Evolutionary conservation across 306 rosid species (phyloP).

Genomic region (Boehmeria nivea): DNA sequence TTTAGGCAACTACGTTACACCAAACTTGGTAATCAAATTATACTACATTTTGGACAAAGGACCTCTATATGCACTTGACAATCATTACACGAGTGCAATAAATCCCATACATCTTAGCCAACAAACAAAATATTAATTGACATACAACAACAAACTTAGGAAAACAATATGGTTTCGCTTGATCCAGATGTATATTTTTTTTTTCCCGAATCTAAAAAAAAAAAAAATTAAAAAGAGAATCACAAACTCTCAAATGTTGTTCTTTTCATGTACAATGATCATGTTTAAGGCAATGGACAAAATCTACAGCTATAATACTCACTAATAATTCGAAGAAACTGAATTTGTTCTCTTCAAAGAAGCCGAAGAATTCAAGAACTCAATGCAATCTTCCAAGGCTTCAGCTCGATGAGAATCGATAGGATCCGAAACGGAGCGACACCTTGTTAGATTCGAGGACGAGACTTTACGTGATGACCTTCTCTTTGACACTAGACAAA

Average conservation of each 20-base stretch:
- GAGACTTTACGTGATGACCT: slow-evolving; percentile 65
- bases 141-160: too few relatives aligned
- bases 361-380: slow-evolving; percentile 82
- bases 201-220: too few relatives aligned
- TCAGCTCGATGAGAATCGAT: slow-evolving; percentile 74
- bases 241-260: neutral
- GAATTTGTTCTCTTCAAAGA: slow-evolving; percentile 58
- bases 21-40: neutral
- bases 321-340: slow-evolving; percentile 22
- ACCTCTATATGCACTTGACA: too few relatives aligned
- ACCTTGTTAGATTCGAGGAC: slow-evolving; percentile 56
- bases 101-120: neutral
- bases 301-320: neutral
- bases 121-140: too few relatives aligned
- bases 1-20: neutral
- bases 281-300: neutral
- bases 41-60: too few relatives aligned
- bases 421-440: slow-evolving; percentile 58
- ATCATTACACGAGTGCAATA: neutral
- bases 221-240: neutral
- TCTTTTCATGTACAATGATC: neutral
- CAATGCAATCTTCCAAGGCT: slow-evolving; percentile 79
- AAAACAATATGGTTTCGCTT: too few relatives aligned
- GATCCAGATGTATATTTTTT: too few relatives aligned
- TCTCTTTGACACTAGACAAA: slow-evolving; percentile 34